Conservation (phyloP, 2,329 filamentous ascomycete genomes). For the Madurella mycetomatis region DNA sequence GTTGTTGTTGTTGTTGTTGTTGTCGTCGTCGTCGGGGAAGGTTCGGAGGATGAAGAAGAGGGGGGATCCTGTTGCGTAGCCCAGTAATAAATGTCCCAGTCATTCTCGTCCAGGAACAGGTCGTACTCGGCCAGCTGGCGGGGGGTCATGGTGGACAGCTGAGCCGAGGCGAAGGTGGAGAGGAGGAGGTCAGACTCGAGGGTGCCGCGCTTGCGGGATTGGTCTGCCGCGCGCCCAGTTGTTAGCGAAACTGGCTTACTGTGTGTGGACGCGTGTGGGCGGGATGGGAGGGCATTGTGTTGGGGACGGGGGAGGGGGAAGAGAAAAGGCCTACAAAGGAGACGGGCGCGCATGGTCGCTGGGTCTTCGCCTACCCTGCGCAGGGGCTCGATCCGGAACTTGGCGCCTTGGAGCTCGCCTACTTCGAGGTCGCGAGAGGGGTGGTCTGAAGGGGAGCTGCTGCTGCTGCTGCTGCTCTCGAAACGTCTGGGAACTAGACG, state of each 20-base stretch:
- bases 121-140: constrained; percentile 81
- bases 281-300: neutral
- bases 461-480: constrained; percentile 17
- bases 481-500: constrained; percentile 12
- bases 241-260: too few species aligned
- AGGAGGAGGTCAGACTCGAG: constrained; percentile 94
- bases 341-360: constrained; percentile 80
- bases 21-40: constrained; percentile 28
- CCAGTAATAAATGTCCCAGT: constrained; percentile 99
- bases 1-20: constrained; percentile 2
- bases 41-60: constrained; percentile 27
- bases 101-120: constrained; percentile 93
- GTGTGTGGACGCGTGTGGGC: neutral
- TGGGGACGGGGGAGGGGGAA: constrained; percentile 3
- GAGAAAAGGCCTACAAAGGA: constrained; percentile 53
- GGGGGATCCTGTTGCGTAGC: constrained; percentile 71
- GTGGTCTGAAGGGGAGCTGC: constrained; percentile 10
- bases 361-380: constrained; percentile 77
- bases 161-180: constrained; percentile 83
- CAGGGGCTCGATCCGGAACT: constrained; percentile 87
- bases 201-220: constrained; percentile 92
- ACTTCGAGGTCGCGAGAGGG: constrained; percentile 61
- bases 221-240: constrained; percentile 56
- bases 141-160: constrained; percentile 69
- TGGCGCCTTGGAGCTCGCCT: constrained; percentile 81